Conservation (phyloP, 345 rosid species). For the Eucalyptus curtisii region DNA sequence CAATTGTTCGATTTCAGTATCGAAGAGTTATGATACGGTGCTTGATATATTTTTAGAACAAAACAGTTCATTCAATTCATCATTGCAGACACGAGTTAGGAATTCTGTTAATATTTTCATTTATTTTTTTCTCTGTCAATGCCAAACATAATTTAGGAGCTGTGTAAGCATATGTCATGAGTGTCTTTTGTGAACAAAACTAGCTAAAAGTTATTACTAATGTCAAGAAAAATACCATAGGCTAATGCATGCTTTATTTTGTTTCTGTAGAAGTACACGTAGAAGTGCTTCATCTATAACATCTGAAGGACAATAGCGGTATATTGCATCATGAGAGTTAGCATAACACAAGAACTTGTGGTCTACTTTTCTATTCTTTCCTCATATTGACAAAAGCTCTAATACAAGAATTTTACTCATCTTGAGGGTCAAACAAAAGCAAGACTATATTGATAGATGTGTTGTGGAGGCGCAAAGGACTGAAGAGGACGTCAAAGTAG, state of each 20-base stretch:
- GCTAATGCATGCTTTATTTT: not conserved
- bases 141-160: too few species aligned
- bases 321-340: not conserved
- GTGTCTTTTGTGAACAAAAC: not conserved
- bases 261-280: not conserved
- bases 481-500: constrained; percentile 33
- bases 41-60: not conserved
- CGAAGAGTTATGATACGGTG: not conserved
- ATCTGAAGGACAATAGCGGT: not conserved
- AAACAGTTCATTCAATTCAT: not conserved
- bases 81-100: not conserved
- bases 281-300: not conserved
- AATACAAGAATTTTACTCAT: constrained; percentile 7
- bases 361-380: not conserved
- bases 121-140: not conserved
- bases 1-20: not conserved
- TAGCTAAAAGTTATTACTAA: not conserved
- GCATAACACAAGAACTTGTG: not conserved
- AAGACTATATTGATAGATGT: constrained; percentile 24
- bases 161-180: too few species aligned
- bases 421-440: constrained; percentile 37
- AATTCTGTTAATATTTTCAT: not conserved
- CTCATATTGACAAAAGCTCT: not conserved
- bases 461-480: constrained; percentile 47
- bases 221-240: not conserved